Base-by-base conservation (phyloP, 1,284 basidiomycete species). In the Trametes polyzona region DNA sequence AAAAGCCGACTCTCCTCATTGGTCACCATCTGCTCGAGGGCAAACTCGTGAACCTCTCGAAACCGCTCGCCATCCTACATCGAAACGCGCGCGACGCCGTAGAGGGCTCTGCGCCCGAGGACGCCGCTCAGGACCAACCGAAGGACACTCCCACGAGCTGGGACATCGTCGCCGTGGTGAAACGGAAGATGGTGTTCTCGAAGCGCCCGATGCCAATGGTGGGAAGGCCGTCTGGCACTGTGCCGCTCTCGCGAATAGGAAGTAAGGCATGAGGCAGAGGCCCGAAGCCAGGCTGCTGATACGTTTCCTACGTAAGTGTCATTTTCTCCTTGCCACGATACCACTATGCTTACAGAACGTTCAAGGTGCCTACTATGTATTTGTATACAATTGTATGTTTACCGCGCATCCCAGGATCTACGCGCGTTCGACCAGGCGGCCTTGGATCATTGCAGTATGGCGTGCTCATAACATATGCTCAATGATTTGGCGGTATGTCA, bases 21-120 rank as follows among this genome's bases (percentile, higher is more conserved):
- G 94, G 94, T 7, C 88, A 96, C 72, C 92, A 97, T 68, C 77
- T 94, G 16, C 83, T 97, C 1, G 95, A 97, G 69, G 95, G 95
- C 44, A 93, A 92, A 68, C 79, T 96, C 54, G 81, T 86, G 33
- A 81, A 77, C 39, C 79, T 97, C 10, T 73, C 87, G 0, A 93
- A 91, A 68, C 92, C 93, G 0, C 80, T 92, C 41, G 93, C 88
- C 0, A 82, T 95, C 44, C 74, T 92, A 14, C 76, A 78, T 59
- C 78, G 81, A 41, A 44, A 21, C 19, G 57, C 37, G 0, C 40
- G 40, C 4, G n/a, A 42, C 7, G 30, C 42, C 1, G 54, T 52
- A 7, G 63, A 60, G 14, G 57, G 55, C 36, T 47, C 57, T 41
- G 57, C 64, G 35, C 63, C 69, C 19, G 65, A 66, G 54, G 78